phyloP scores from a whole-genome alignment of 2,329 filamentous ascomycete genomes.

The Trichoderma asperellum region DNA sequence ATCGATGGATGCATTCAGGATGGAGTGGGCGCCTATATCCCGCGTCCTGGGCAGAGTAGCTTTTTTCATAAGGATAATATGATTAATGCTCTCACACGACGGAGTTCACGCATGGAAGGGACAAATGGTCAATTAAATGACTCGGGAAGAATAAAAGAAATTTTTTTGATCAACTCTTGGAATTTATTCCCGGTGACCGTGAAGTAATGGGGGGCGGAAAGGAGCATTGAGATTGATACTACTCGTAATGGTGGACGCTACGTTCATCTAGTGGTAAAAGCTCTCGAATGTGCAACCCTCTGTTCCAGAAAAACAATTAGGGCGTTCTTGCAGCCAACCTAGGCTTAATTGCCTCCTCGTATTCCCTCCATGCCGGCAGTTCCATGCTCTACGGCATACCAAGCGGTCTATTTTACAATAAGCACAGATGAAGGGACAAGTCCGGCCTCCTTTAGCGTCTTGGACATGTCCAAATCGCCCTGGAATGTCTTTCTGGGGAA shows the following conservation, averaged over 20 bases:
- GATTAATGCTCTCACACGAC: conserved; percentile 48
- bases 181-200: conserved; percentile 24
- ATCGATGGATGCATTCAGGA: conserved; percentile 56
- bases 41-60: conserved; percentile 52
- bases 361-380: not conserved
- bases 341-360: not conserved
- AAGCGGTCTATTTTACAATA: conserved; percentile 62
- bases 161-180: conserved; percentile 37
- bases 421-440: conserved; percentile 89
- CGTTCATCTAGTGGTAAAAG: conserved; percentile 7
- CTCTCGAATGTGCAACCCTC: not conserved
- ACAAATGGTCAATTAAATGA: conserved; percentile 45
- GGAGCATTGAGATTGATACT: not conserved
- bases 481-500: conserved; percentile 84
- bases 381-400: not conserved
- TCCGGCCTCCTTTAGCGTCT: conserved; percentile 91
- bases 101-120: conserved; percentile 47
- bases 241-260: conserved; percentile 2
- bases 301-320: not conserved
- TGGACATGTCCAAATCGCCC: conserved; percentile 74
- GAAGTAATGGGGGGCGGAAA: conserved; percentile 4
- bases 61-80: conserved; percentile 49
- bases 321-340: not conserved
- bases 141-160: conserved; percentile 44
- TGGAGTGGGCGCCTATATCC: conserved; percentile 53